Evolutionary conservation across 495 filamentous ascomycete species (phyloP).

Genomic region (Podospora pseudocomata): DNA sequence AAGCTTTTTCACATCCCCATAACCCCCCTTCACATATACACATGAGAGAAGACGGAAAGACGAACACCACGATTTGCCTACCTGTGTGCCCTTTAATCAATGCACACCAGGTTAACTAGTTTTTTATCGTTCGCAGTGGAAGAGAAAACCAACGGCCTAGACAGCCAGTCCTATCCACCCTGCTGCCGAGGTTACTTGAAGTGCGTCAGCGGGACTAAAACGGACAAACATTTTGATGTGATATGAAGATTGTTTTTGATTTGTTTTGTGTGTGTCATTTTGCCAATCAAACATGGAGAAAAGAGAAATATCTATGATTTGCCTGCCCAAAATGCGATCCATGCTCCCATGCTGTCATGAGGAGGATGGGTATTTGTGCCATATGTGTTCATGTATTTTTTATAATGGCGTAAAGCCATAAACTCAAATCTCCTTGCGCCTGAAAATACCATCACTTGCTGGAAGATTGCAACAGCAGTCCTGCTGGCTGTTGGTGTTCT

Average conservation of each 20-base stretch:
- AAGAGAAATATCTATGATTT: background rate
- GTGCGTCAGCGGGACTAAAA: constrained; percentile 58
- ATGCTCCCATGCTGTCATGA: too few relatives aligned
- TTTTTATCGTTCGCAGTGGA: constrained; percentile 57
- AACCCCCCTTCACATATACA: background rate
- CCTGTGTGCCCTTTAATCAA: constrained; percentile 46
- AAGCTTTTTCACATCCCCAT: background rate
- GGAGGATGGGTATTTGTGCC: too few relatives aligned
- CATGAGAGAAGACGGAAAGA: background rate
- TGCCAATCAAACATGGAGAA: too few relatives aligned
- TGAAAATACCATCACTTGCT: background rate
- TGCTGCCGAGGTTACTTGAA: constrained; percentile 43
- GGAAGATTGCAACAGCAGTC: background rate
- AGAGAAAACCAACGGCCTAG: constrained; percentile 56
- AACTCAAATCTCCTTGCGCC: background rate
- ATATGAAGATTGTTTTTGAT: background rate
- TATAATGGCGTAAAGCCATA: background rate
- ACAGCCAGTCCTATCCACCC: constrained; percentile 62
- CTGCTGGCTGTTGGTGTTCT: background rate
- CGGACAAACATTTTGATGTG: constrained; percentile 48
- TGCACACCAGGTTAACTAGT: constrained; percentile 53
- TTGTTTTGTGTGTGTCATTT: background rate
- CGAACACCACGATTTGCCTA: constrained; percentile 54
- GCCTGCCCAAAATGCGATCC: background rate
- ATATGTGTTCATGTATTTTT: background rate